Conservation (phyloP, 1,284 basidiomycete species). For the Neotropicomus parvogracilis region DNA sequence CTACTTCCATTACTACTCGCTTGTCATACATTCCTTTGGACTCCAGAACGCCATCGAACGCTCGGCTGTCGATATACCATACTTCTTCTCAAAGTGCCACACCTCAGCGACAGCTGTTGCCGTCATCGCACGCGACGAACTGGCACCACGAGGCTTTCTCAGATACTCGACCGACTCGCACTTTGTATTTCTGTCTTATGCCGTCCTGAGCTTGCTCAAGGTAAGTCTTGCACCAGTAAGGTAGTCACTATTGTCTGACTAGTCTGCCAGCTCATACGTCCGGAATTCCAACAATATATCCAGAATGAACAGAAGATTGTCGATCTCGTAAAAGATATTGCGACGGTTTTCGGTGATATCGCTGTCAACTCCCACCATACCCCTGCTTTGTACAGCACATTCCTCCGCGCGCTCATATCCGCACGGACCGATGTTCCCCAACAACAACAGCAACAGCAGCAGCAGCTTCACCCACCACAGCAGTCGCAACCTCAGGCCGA, state of each 20-base stretch:
- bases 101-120: slow-evolving; percentile 70
- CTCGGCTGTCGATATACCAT: slow-evolving; percentile 68
- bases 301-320: slow-evolving; percentile 72
- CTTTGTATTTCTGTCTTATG: slow-evolving; percentile 88
- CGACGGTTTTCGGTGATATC: slow-evolving; percentile 71
- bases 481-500: slow-evolving; percentile 26
- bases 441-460: slow-evolving; percentile 11
- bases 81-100: slow-evolving; percentile 85
- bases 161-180: slow-evolving; percentile 88
- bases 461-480: slow-evolving; percentile 10
- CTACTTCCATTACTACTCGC: slow-evolving; percentile 80
- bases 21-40: slow-evolving; percentile 92
- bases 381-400: slow-evolving; percentile 81
- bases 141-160: slow-evolving; percentile 74
- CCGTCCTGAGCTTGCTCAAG: slow-evolving; percentile 84
- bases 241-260: slow-evolving; percentile 9
- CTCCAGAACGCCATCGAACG: slow-evolving; percentile 89
- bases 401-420: slow-evolving; percentile 76
- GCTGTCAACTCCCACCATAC: slow-evolving; percentile 78
- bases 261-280: slow-evolving; percentile 62
- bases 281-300: slow-evolving; percentile 75
- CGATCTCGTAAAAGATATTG: slow-evolving; percentile 74
- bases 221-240: slow-evolving; percentile 39
- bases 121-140: slow-evolving; percentile 67
- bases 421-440: slow-evolving; percentile 48